Percentiles rank a stretch among this genome's conserved stretches.
phyloP scores from a whole-genome alignment of 2,329 filamentous ascomycete species.

The Talaromyces atroroseus region DNA sequence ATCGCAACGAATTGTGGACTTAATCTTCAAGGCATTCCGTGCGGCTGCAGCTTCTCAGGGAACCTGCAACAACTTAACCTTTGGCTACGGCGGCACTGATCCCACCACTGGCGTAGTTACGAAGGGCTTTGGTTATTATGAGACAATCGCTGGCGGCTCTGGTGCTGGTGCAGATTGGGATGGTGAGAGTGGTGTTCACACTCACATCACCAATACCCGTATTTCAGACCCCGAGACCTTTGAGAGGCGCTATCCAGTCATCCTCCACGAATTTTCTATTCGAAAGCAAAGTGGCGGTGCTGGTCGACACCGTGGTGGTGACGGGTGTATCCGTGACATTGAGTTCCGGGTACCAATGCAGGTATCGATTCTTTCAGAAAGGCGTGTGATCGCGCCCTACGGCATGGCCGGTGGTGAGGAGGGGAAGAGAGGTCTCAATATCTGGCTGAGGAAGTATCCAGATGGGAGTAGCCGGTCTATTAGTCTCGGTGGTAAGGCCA shows the following conservation, averaged over 20 bases:
- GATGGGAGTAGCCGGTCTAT: constrained; percentile 47
- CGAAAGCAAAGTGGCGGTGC: constrained; percentile 55
- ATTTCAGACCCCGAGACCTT: constrained; percentile 75
- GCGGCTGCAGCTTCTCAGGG: constrained; percentile 75
- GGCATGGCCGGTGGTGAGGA: constrained; percentile 74
- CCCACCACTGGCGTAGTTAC: constrained; percentile 49
- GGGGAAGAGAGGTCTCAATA: constrained; percentile 68
- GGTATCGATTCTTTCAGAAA: constrained; percentile 68
- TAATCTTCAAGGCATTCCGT: constrained; percentile 72
- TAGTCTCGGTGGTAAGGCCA: constrained; percentile 54
- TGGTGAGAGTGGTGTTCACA: constrained; percentile 66
- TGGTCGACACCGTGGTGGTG: constrained; percentile 62
- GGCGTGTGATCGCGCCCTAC: constrained; percentile 67
- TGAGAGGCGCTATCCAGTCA: constrained; percentile 66
- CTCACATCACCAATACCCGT: constrained; percentile 75
- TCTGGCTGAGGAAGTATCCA: constrained; percentile 71
- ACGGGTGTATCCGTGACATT: constrained; percentile 72
- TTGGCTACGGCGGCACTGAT: constrained; percentile 68
- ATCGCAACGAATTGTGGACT: constrained; percentile 72
- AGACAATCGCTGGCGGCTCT: constrained; percentile 70
- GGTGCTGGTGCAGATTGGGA: constrained; percentile 67
- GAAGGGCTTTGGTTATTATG: constrained; percentile 78
- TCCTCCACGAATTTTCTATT: constrained; percentile 63
- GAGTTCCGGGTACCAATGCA: constrained; percentile 73
- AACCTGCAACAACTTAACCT: constrained; percentile 79